These are phyloP conservation scores for Neonectria magnoliae DNA, from an alignment of 2,329 filamentous ascomycete genomes.

Conservation along the genomic window DNA sequence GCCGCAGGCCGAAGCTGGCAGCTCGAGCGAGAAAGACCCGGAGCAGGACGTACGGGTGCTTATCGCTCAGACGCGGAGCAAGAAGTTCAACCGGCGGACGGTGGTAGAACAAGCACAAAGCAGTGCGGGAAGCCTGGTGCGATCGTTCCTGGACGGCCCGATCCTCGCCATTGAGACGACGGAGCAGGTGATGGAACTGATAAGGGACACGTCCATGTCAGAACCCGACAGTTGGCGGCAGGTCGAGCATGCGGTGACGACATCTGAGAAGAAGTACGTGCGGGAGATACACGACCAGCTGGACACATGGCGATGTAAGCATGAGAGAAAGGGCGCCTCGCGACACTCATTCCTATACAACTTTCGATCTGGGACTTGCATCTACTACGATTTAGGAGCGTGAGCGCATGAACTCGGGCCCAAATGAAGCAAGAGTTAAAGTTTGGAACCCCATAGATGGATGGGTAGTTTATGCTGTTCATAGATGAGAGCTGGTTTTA, in stretches of 20 bases:
- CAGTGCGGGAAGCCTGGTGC: slow-evolving; percentile 69
- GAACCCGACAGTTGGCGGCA: slow-evolving; percentile 86
- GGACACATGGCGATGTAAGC: slow-evolving; percentile 68
- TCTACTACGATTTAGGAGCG: slow-evolving; percentile 83
- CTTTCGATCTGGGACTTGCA: slow-evolving; percentile 82
- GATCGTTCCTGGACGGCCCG: slow-evolving; percentile 78
- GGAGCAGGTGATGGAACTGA: slow-evolving; percentile 81
- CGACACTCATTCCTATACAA: slow-evolving; percentile 91
- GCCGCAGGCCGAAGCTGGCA: slow-evolving; percentile 44
- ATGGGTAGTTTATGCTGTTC: neutral
- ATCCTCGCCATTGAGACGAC: slow-evolving; percentile 90
- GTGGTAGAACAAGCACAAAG: slow-evolving; percentile 83
- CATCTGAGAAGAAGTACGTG: slow-evolving; percentile 83
- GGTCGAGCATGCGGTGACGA: slow-evolving; percentile 80
- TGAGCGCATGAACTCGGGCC: slow-evolving; percentile 18
- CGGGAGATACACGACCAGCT: slow-evolving; percentile 84
- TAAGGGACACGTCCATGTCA: slow-evolving; percentile 77
- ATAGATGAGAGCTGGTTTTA: neutral
- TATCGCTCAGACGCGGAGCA: slow-evolving; percentile 82
- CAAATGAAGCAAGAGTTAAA: neutral
- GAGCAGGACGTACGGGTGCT: slow-evolving; percentile 86
- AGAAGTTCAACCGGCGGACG: slow-evolving; percentile 88
- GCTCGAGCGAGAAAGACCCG: slow-evolving; percentile 48
- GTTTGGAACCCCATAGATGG: neutral
- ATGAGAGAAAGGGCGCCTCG: slow-evolving; percentile 62